A percentile compares a stretch with the other conserved stretches of the same genome.
Conservation (phyloP, 176 grass and related monocot species). For the Carex cristatella region DNA sequence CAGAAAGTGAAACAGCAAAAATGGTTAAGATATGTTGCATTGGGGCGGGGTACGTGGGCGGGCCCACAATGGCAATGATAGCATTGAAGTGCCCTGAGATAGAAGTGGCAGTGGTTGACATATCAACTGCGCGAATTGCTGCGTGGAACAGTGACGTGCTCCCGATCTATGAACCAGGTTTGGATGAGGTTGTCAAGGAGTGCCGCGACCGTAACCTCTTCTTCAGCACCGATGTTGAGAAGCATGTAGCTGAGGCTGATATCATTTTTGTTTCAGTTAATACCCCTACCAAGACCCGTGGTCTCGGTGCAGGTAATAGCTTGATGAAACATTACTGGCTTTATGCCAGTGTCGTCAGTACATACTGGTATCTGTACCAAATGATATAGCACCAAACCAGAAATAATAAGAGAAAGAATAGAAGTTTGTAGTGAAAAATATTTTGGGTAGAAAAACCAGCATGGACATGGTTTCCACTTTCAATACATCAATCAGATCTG, state of each 20-base stretch:
- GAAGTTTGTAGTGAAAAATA: background rate
- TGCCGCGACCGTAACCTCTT: conserved; percentile 81
- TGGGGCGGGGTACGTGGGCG: conserved; percentile 84
- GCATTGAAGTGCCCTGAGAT: conserved; percentile 78
- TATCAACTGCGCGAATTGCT: conserved; percentile 62
- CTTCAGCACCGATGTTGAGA: conserved; percentile 81
- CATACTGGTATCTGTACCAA: background rate
- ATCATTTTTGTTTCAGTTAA: conserved; percentile 93
- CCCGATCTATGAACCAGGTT: conserved; percentile 77
- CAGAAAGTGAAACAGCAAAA: conserved; percentile 19
- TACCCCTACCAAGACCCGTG: conserved; percentile 89
- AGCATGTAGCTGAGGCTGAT: conserved; percentile 65
- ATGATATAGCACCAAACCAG: background rate
- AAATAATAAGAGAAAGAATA: background rate
- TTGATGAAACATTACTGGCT: background rate
- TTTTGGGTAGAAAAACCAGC: background rate
- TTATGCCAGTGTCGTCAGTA: background rate
- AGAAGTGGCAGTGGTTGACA: conserved; percentile 65
- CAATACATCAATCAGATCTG: background rate
- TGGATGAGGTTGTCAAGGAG: conserved; percentile 80
- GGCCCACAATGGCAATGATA: conserved; percentile 88
- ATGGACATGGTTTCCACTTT: background rate
- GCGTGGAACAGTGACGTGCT: conserved; percentile 89
- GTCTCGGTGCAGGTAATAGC: conserved; percentile 51
- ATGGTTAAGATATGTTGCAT: conserved; percentile 99